Conservation (phyloP, 805 yeast genomes). For the Candida piceae region DNA sequence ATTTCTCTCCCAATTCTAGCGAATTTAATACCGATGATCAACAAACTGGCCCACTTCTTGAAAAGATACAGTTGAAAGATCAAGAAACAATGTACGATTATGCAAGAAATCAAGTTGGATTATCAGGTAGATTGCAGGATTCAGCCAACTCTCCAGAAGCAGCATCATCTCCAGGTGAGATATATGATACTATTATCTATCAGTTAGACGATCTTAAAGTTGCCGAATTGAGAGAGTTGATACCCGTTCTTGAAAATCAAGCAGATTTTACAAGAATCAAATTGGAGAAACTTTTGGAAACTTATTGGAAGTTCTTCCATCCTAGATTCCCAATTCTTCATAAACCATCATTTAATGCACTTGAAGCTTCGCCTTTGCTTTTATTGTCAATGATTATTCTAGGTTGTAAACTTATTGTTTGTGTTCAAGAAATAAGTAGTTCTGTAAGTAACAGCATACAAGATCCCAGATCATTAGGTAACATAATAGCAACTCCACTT, state of each 20-base stretch:
- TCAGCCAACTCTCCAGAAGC: not conserved
- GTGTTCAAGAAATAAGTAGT: conserved; percentile 24
- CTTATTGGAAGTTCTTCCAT: conserved; percentile 57
- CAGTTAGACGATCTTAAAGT: conserved; percentile 15
- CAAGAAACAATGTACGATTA: too few relatives aligned
- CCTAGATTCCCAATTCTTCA: conserved; percentile 57
- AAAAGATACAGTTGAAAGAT: too few relatives aligned
- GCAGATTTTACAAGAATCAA: conserved; percentile 27
- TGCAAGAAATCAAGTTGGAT: too few relatives aligned
- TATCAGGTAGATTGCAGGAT: not conserved
- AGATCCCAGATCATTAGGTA: conserved; percentile 36
- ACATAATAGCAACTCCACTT: conserved; percentile 10
- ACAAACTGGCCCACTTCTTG: not conserved
- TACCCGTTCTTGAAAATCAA: conserved; percentile 24
- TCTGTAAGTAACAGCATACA: conserved; percentile 16
- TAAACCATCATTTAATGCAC: conserved; percentile 51
- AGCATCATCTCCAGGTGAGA: not conserved
- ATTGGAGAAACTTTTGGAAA: conserved; percentile 26
- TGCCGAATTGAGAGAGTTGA: conserved; percentile 18
- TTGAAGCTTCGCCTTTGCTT: conserved; percentile 42
- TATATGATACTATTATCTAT: conserved; percentile 1
- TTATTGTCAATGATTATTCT: conserved; percentile 50
- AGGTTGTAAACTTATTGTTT: conserved; percentile 40
- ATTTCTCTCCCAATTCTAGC: conserved; percentile 19
- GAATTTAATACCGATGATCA: conserved; percentile 1